Evolutionary conservation across 495 filamentous ascomycete genomes (phyloP), one percentile per base, ranked within the genome.

Genomic region (Penicillium subrubescens): DNA sequence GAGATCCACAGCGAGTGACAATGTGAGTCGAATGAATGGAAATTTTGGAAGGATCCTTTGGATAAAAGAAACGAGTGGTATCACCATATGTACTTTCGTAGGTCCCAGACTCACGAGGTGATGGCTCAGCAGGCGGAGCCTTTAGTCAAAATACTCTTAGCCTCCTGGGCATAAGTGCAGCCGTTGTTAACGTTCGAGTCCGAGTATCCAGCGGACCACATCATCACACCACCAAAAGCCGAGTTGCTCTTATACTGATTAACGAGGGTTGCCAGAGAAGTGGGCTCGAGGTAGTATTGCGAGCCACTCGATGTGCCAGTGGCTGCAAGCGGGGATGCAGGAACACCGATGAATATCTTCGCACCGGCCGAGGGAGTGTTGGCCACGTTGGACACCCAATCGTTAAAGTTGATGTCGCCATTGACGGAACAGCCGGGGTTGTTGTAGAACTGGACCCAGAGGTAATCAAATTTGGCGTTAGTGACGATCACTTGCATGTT

Each of bases 211-310:
- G 80, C 84, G 62, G 79, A 79, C 84, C 84, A 86, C 67, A 87
- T 73, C 84, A 86, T 83, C 46, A 86, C 71, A 8, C 84, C 84
- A 7, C 83, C 84, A 58, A 85, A 81, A 23, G 79, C 77, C 15
- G 68, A 57, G 56, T 78, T 70, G 48, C 63, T 68, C 53, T 71
- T 73, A 54, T 69, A 68, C 2, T 75, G 65, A 29, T 52, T 67
- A 41, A 83, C 71, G 2, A 60, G 21, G 2, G 44, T 52, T 10
- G 73, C 68, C 27, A 87, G 73, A 37, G 76, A 65, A 8, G 61
- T 71, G 0, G 81, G 79, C 0, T 69, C 68, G 1, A 84, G 65
- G 59, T 84, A 86, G 58, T 82, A 83, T 8, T 68, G 73, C 29
- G 72, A 75, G 10, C 79, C 82, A 37, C 66, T 71, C 0, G 69